Conservation (phyloP, 495 filamentous ascomycete genomes). For the Xylaria longipes region DNA sequence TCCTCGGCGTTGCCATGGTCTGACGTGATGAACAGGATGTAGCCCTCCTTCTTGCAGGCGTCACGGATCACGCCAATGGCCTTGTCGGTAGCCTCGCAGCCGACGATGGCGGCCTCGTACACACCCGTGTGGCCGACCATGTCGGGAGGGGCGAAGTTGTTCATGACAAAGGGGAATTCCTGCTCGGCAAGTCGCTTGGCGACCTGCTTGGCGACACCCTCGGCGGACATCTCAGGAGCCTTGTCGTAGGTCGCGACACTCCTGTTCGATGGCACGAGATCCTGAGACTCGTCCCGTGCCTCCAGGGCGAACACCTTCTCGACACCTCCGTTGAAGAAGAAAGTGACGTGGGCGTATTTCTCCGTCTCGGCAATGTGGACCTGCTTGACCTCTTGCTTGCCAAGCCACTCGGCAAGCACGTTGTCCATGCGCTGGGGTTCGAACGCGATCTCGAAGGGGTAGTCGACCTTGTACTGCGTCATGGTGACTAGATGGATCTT, state of each 20-base stretch:
- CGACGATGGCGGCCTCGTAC: slow-evolving; percentile 92
- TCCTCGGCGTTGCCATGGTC: slow-evolving; percentile 99
- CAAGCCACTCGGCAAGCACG: slow-evolving; percentile 93
- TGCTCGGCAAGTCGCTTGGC: slow-evolving; percentile 79
- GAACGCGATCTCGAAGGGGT: slow-evolving; percentile 92
- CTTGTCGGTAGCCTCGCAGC: slow-evolving; percentile 83
- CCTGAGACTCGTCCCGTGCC: slow-evolving; percentile 68
- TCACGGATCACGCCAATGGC: slow-evolving; percentile 93
- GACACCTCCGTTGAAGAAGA: slow-evolving; percentile 99
- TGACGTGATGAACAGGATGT: slow-evolving; percentile 90
- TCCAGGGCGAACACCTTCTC: slow-evolving; percentile 96
- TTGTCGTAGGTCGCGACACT: slow-evolving; percentile 94
- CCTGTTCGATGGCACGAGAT: slow-evolving; percentile 67
- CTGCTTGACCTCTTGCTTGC: slow-evolving; percentile 85
- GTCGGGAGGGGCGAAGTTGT: slow-evolving; percentile 99
- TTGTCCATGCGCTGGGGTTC: slow-evolving; percentile 94
- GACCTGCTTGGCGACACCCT: slow-evolving; percentile 84
- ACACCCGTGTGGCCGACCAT: slow-evolving; percentile 99
- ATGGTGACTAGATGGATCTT: slow-evolving; percentile 94
- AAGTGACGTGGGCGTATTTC: slow-evolving; percentile 99
- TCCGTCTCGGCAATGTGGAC: slow-evolving; percentile 98
- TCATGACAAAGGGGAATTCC: slow-evolving; percentile 95
- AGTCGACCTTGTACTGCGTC: slow-evolving; percentile 98
- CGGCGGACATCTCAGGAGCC: slow-evolving; percentile 95
- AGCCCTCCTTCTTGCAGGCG: slow-evolving; percentile 88